phyloP scores from a whole-genome alignment of 2,329 filamentous ascomycete species.

The Lachnellula arida region DNA sequence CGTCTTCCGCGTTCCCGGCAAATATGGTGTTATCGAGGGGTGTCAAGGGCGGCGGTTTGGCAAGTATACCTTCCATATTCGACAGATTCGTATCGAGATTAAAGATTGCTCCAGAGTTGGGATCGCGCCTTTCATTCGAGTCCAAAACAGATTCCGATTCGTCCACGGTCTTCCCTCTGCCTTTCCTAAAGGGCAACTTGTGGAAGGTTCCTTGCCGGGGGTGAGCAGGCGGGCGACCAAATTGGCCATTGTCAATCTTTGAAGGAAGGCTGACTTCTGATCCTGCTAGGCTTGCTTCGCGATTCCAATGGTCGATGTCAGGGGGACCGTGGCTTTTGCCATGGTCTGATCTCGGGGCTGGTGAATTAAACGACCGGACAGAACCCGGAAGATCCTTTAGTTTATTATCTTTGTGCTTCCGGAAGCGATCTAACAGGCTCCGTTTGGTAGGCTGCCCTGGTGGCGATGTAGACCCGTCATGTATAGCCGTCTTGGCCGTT shows the following conservation, averaged over 20 bases:
- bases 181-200: constrained; percentile 60
- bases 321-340: constrained; percentile 22
- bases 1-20: constrained; percentile 39
- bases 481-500: constrained; percentile 15
- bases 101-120: constrained; percentile 52
- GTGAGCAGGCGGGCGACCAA: constrained; percentile 5
- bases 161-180: constrained; percentile 45
- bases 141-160: constrained; percentile 49
- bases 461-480: constrained; percentile 47
- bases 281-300: constrained; percentile 27
- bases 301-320: constrained; percentile 27
- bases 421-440: constrained; percentile 29
- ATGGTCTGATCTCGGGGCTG: constrained; percentile 13
- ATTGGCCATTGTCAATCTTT: constrained; percentile 20
- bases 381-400: constrained; percentile 48
- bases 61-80: constrained; percentile 88
- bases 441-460: constrained; percentile 28
- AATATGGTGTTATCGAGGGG: constrained; percentile 59
- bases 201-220: constrained; percentile 33
- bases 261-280: constrained; percentile 25
- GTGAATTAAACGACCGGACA: constrained; percentile 46
- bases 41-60: constrained; percentile 63
- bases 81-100: constrained; percentile 82
- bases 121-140: constrained; percentile 15
- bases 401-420: constrained; percentile 45